phyloP scores from a whole-genome alignment of 1,139 yeast genomes.

The Hemisphaericaspora lyxosophila region DNA sequence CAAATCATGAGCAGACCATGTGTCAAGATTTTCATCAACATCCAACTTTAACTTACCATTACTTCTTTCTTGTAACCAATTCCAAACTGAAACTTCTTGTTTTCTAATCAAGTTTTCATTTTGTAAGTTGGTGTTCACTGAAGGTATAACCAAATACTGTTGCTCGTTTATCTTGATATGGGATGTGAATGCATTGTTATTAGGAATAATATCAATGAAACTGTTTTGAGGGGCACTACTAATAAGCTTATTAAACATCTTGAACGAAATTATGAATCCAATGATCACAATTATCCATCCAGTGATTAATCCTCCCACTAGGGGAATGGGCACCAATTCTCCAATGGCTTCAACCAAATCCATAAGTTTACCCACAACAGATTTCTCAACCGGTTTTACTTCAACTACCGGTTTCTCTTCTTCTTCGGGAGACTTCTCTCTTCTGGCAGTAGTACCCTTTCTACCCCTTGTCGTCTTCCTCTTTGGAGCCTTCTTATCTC shows the following conservation, averaged over 20 bases:
- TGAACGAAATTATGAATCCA: conserved; percentile 15
- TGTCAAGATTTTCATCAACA: conserved; percentile 11
- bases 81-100: conserved; percentile 73
- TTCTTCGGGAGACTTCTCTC: conserved; percentile 10
- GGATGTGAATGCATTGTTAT: conserved; percentile 10
- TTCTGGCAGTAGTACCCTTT: conserved; percentile 18
- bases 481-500: conserved; percentile 17
- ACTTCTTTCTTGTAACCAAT: conserved; percentile 70
- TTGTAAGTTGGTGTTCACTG: conserved; percentile 40
- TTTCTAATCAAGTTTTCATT: conserved; percentile 34
- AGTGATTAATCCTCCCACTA: conserved; percentile 23
- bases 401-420: conserved; percentile 16
- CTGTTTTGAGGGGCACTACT: not conserved
- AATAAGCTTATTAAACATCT: conserved; percentile 9
- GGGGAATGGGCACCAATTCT: conserved; percentile 29
- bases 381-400: conserved; percentile 8
- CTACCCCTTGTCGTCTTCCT: conserved; percentile 27
- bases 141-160: conserved; percentile 48
- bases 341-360: conserved; percentile 33
- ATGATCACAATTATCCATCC: conserved; percentile 23
- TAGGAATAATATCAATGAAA: conserved; percentile 12
- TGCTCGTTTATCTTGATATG: conserved; percentile 37
- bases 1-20: conserved; percentile 11
- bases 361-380: conserved; percentile 21
- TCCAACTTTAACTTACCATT: conserved; percentile 21